phyloP scores from a whole-genome alignment of 2,329 filamentous ascomycete genomes.

The Verticillium tricorpus region DNA sequence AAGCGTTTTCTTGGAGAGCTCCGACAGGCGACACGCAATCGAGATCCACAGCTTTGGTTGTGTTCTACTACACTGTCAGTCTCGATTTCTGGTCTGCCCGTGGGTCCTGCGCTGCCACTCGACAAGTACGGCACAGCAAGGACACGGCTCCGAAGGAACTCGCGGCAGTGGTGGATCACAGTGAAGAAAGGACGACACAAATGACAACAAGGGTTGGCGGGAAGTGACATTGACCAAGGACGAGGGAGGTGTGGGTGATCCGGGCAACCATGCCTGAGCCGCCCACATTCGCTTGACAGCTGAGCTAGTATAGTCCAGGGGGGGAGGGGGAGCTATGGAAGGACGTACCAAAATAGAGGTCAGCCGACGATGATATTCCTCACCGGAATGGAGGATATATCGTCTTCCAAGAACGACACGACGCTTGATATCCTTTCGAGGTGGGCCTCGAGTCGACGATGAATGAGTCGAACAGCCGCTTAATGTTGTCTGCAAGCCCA shows the following conservation, averaged over 20 bases:
- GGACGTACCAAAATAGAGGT: background rate
- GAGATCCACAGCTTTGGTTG: background rate
- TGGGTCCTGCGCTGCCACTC: background rate
- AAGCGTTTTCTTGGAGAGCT: background rate
- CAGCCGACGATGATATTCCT: background rate
- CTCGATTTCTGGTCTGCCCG: background rate
- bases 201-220: background rate
- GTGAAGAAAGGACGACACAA: background rate
- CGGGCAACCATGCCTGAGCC: background rate
- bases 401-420: background rate
- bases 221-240: background rate
- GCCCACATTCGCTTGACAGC: background rate
- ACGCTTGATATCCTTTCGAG: background rate
- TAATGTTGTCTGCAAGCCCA: too few species aligned
- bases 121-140: background rate
- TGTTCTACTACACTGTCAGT: background rate
- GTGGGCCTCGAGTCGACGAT: too few species aligned
- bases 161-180: background rate
- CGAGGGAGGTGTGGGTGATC: background rate
- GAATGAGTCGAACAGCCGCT: too few species aligned
- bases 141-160: background rate
- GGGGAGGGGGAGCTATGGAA: background rate
- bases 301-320: background rate
- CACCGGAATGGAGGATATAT: background rate
- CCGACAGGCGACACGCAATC: background rate